Evolutionary conservation across 768 basidiomycete species (phyloP), one percentile per base, ranked within the genome.

Genomic region (Gyrodon lividus): DNA sequence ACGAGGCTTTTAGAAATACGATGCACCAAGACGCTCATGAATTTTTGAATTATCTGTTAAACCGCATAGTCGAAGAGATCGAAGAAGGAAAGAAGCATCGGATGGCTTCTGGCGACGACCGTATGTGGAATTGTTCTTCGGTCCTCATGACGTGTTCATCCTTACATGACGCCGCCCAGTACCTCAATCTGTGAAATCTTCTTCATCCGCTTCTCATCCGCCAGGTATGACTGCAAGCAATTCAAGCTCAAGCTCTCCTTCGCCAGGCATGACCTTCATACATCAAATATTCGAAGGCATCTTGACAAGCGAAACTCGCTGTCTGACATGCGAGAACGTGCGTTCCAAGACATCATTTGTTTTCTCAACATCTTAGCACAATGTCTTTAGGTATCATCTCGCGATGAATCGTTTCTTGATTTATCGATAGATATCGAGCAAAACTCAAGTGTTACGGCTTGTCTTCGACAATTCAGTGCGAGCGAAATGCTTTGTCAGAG

Each of bases 1-100:
- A 98, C 69, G 92, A 93, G 61, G 77, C 87, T 41, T 99, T 98
- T 64, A 80, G 92, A 43, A 86, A 86, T 33, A 87, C 89, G 14
- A 88, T 89, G 81, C 97, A 99, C 67, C 97, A 99, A 67, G 97
- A 99, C 68, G 97, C 97, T 3, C 97, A 98, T 71, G 97, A 99
- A 70, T 98, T 99, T 69, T 76, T 98, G 37, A 97, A 95, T 67
- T 98, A 88, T 71, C 73, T 98, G 23, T 74, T 99, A 48, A 99
- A 99, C 70, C 85, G 79, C 67, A 86, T 99, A 43, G 87, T 93
- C 31, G 96, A 98, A 69, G 94, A 98, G 66, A 81, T 96, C 58
- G 90, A 94, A 63, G 80, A 83, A 54, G 86, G 87, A 51, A 77
- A 70, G 62, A 83, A 75, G 60, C 73, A 65, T 39, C 59, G 61